Percentiles rank a stretch among this genome's conserved stretches.
Evolutionary conservation across 1,139 yeast species (phyloP).

Genomic region (Magnusiomyces suaveolens): DNA sequence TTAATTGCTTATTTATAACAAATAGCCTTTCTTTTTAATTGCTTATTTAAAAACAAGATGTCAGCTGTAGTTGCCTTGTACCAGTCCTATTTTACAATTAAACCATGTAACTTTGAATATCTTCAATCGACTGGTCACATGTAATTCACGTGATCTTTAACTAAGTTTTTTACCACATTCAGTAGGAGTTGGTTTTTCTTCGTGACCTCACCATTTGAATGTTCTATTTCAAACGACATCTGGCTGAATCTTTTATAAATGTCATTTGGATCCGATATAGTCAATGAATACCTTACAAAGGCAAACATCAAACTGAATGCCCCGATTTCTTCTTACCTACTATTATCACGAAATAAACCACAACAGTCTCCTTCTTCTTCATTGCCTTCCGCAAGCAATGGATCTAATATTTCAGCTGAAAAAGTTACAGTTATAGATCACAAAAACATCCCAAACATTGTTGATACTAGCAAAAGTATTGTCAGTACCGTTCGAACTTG

Average conservation of each 20-base stretch:
- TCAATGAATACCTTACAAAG: constrained; percentile 1
- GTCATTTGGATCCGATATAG: neutral
- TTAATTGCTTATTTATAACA: too few species aligned
- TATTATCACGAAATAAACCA: neutral
- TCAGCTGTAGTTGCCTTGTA: too few species aligned
- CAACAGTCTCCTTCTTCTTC: neutral
- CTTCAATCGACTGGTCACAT: too few species aligned
- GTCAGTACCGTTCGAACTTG: neutral
- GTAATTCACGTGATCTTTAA: too few species aligned
- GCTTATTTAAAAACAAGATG: too few species aligned
- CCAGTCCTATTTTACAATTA: too few species aligned
- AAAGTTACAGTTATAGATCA: constrained; percentile 1
- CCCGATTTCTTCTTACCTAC: neutral
- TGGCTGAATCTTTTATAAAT: neutral
- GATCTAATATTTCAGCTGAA: neutral
- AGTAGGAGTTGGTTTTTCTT: neutral
- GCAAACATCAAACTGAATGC: constrained; percentile 2
- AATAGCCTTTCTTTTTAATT: too few species aligned
- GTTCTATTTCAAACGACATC: neutral
- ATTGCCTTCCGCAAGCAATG: neutral
- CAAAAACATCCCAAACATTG: constrained; percentile 1
- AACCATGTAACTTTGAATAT: too few species aligned
- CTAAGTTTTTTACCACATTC: too few species aligned
- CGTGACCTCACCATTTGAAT: neutral
- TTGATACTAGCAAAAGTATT: neutral